Percentiles rank a stretch among this genome's conserved stretches.
These are phyloP conservation scores for Diutina rugosa DNA, from an alignment of 1,139 yeast genomes.

Conservation along the genomic window DNA sequence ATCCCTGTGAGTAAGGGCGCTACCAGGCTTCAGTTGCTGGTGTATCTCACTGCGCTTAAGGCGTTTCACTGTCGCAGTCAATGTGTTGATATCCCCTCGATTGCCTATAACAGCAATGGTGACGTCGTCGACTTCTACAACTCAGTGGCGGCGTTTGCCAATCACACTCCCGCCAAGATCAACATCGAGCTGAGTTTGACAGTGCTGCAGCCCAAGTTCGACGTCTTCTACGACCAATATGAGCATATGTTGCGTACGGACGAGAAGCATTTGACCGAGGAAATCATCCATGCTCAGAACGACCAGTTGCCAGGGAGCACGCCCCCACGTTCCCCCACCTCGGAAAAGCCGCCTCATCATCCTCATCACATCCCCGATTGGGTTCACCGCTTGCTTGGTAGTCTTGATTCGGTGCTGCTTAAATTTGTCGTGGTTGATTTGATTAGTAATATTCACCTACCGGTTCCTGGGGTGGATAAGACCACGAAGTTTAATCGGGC, in stretches of 20 bases:
- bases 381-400: background rate
- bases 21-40: constrained; percentile 6
- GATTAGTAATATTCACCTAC: background rate
- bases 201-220: constrained; percentile 21
- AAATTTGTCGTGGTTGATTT: background rate
- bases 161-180: constrained; percentile 7
- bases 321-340: background rate
- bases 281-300: background rate
- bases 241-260: constrained; percentile 5
- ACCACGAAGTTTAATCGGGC: background rate
- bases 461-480: background rate
- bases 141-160: constrained; percentile 6
- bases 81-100: constrained; percentile 26
- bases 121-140: constrained; percentile 6
- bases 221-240: constrained; percentile 28
- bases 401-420: background rate
- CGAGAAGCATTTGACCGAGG: constrained; percentile 3
- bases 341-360: background rate
- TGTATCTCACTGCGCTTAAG: constrained; percentile 16
- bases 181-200: constrained; percentile 8
- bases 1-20: background rate
- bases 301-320: background rate
- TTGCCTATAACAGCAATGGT: constrained; percentile 12
- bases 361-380: background rate
- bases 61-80: constrained; percentile 17